phyloP scores from a whole-genome alignment of 2,329 filamentous ascomycete species.

The Helotiales sp. region DNA sequence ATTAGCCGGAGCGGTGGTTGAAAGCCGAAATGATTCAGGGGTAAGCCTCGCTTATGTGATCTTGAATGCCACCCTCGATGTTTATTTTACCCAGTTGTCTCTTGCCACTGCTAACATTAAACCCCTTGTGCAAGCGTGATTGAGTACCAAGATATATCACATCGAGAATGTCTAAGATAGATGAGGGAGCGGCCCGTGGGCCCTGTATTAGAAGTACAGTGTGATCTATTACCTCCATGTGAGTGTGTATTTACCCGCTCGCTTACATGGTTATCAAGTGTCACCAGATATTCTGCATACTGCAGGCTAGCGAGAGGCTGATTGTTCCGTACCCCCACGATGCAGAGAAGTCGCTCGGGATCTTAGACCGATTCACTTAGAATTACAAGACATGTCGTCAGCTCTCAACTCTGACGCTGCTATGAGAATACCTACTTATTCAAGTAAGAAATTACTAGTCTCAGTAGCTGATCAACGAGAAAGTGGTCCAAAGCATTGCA shows the following conservation, averaged over 20 bases:
- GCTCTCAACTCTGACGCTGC: not conserved
- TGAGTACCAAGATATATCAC: not conserved
- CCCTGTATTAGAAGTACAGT: not conserved
- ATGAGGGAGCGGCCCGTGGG: conserved; percentile 19
- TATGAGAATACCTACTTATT: no score
- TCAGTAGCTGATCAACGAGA: no score
- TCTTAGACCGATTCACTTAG: not conserved
- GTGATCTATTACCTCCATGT: not conserved
- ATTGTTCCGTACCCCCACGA: not conserved
- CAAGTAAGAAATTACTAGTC: not conserved
- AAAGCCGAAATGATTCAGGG: conserved; percentile 13
- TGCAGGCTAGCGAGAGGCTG: not conserved
- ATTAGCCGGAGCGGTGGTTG: conserved; percentile 2
- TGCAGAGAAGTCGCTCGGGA: not conserved
- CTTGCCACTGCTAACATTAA: not conserved
- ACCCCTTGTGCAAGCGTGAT: not conserved
- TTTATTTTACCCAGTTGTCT: not conserved
- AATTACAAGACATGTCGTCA: not conserved
- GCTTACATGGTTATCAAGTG: not conserved
- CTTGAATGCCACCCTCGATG: conserved; percentile 8
- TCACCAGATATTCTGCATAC: conserved; percentile 1
- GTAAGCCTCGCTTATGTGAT: conserved; percentile 14
- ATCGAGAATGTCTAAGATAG: conserved; percentile 5
- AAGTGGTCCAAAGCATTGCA: no score
- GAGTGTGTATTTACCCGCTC: conserved; percentile 7